These are phyloP conservation scores for Bryoerythrophyllum caledonicum DNA, from an alignment of 225 moss, liverwort and hornwort genomes.

Conservation along the genomic window DNA sequence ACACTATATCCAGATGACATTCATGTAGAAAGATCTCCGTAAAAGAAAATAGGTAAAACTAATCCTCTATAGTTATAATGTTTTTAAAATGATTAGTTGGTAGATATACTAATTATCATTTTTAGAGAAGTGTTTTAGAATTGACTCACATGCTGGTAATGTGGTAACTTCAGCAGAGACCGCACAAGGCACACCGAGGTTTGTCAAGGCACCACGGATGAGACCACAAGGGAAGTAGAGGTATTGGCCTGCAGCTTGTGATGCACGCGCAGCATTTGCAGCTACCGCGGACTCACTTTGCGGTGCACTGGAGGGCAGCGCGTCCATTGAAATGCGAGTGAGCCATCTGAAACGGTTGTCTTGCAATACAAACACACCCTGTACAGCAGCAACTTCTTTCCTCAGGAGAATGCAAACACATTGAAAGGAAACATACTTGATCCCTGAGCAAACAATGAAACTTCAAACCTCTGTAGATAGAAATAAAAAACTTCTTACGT, in stretches of 20 bases:
- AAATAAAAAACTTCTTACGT: no score
- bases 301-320: conserved; percentile 44
- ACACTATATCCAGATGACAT: no score
- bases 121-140: background rate
- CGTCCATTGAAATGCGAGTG: conserved; percentile 82
- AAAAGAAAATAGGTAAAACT: no score
- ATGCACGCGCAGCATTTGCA: conserved; percentile 71
- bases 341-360: conserved; percentile 98
- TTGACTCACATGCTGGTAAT: conserved; percentile 83
- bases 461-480: no score
- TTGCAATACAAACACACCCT: conserved; percentile 97
- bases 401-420: conserved; percentile 7
- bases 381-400: conserved; percentile 16
- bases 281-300: conserved; percentile 50
- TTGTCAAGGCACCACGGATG: conserved; percentile 82
- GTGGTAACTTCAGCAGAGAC: conserved; percentile 95
- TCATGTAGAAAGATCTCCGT: no score
- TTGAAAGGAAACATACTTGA: background rate
- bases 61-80: no score
- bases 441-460: no score
- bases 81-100: no score
- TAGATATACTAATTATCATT: no score
- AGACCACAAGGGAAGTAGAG: conserved; percentile 94
- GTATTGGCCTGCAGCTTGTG: conserved; percentile 92
- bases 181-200: conserved; percentile 87